phyloP scores from a whole-genome alignment of 116 monocot genomes.

The Phalaenopsis hybrid region DNA sequence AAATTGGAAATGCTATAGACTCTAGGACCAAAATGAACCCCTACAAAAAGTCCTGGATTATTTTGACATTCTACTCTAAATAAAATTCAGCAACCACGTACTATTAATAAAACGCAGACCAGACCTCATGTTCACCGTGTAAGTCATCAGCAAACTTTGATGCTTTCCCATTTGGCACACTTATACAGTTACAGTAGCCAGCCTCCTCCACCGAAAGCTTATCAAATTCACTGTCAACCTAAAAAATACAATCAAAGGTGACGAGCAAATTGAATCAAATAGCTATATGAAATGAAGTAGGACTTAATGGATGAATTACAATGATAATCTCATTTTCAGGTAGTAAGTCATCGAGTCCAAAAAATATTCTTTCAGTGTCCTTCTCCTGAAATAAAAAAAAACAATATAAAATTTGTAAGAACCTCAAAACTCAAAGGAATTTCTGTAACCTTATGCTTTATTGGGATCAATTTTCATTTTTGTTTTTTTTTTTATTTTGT shows the following conservation, averaged over 20 bases:
- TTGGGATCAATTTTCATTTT: too few species aligned
- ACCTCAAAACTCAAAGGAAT: background rate
- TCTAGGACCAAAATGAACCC: too few species aligned
- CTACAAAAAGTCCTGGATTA: too few species aligned
- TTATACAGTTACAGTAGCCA: constrained; percentile 86
- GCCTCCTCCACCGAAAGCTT: constrained; percentile 98
- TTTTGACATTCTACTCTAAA: too few species aligned
- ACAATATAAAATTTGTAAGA: constrained; percentile 7
- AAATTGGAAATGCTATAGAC: too few species aligned
- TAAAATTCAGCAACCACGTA: too few species aligned
- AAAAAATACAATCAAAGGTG: constrained; percentile 5
- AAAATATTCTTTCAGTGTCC: constrained; percentile 77
- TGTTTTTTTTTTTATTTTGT: too few species aligned
- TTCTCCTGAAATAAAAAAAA: constrained; percentile 44
- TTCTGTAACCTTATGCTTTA: background rate
- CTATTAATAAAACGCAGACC: background rate
- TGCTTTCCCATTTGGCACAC: constrained; percentile 89
- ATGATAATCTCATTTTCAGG: constrained; percentile 72
- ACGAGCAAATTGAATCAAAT: background rate
- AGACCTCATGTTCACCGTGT: constrained; percentile 50
- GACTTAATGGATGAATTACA: constrained; percentile 34
- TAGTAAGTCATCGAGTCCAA: constrained; percentile 90
- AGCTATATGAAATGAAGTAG: constrained; percentile 1
- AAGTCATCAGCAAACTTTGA: constrained; percentile 38
- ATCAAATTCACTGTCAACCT: constrained; percentile 99